Evolutionary conservation across 2,329 filamentous ascomycete genomes (phyloP).

Genomic region (Aureobasidium sp.): DNA sequence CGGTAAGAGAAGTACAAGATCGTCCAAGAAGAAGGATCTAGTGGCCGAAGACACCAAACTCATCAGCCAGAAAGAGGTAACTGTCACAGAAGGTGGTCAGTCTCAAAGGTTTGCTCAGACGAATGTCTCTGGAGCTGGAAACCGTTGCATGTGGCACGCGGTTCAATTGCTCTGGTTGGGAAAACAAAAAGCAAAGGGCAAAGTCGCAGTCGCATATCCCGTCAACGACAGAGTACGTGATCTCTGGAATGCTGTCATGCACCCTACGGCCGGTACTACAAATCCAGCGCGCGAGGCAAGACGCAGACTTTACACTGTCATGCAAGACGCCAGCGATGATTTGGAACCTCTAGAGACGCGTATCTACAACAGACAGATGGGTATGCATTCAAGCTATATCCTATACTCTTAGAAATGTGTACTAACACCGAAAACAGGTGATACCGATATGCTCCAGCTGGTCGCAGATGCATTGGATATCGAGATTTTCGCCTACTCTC

Average conservation of each 20-base stretch:
- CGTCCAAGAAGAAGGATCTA: not conserved
- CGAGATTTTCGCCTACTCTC: not conserved
- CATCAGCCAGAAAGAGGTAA: not conserved
- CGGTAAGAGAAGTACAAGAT: not conserved
- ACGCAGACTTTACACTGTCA: not conserved
- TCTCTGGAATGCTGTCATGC: not conserved
- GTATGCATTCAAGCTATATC: not conserved
- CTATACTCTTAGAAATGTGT: not conserved
- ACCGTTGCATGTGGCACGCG: not conserved
- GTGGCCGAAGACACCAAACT: not conserved
- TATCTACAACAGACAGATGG: not conserved
- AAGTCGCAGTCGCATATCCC: not conserved
- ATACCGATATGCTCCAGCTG: not conserved
- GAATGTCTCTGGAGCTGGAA: not conserved
- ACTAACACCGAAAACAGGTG: not conserved
- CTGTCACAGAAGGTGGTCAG: not conserved
- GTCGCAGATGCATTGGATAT: conserved; percentile 5
- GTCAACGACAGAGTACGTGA: not conserved
- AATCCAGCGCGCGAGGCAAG: not conserved
- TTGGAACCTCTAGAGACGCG: not conserved
- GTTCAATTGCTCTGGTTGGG: not conserved
- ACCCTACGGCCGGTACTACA: not conserved
- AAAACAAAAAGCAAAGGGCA: not conserved
- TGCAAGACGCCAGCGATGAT: not conserved
- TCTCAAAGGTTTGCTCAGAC: not conserved